These are phyloP conservation scores for Lepidium sativum DNA, from an alignment of 345 rosid species.

Conservation along the genomic window DNA sequence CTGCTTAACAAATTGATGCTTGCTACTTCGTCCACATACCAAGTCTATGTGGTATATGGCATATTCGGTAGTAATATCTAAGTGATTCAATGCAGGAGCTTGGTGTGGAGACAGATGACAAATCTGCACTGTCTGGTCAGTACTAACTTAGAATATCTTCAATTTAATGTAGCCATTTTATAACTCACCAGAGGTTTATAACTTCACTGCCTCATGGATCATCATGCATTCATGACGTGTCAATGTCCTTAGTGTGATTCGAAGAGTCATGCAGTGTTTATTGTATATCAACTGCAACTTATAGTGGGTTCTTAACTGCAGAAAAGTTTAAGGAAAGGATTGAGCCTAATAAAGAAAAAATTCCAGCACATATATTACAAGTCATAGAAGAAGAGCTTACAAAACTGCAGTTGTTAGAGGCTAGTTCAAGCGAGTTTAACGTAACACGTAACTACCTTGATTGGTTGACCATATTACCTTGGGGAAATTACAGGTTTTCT, in stretches of 20 bases:
- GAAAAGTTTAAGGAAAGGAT: conserved; percentile 93
- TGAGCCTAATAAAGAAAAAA: conserved; percentile 76
- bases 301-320: conserved; percentile 30
- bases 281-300: neutral
- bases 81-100: conserved; percentile 59
- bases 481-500: conserved; percentile 91
- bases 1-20: neutral
- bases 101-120: conserved; percentile 97
- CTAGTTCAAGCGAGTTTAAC: conserved; percentile 99
- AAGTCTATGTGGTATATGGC: conserved; percentile 3
- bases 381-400: conserved; percentile 98
- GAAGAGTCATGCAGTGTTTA: neutral
- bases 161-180: neutral
- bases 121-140: conserved; percentile 94
- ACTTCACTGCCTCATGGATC: neutral
- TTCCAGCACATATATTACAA: conserved; percentile 84
- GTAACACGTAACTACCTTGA: conserved; percentile 99
- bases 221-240: neutral
- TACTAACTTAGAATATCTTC: conserved; percentile 10
- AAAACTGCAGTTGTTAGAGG: conserved; percentile 93
- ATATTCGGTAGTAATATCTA: conserved; percentile 6
- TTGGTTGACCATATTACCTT: conserved; percentile 94
- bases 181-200: neutral
- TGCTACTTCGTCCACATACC: neutral
- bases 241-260: neutral